These are phyloP conservation scores for Chamaecrista fasciculata DNA, from an alignment of 306 rosid species.

Conservation along the genomic window DNA sequence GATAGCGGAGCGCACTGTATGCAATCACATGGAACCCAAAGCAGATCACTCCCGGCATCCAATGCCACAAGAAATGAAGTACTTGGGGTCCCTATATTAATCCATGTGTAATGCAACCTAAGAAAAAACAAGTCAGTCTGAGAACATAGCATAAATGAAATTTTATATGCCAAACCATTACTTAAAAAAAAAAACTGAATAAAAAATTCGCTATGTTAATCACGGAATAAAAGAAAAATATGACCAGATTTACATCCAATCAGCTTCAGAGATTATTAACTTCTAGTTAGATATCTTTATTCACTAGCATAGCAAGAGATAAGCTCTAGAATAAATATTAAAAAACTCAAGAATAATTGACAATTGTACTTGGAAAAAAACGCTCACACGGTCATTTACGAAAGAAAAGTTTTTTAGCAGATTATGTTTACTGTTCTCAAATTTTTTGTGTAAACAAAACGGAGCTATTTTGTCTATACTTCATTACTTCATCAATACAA, in stretches of 20 bases:
- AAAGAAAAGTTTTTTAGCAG: background rate
- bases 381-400: background rate
- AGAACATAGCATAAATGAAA: background rate
- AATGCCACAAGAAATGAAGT: conserved; percentile 89
- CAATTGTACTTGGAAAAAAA: background rate
- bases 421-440: background rate
- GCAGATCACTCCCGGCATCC: conserved; percentile 91
- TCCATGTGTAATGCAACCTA: conserved; percentile 96
- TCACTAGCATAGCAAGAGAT: background rate
- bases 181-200: background rate
- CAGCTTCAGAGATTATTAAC: background rate
- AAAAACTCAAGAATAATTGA: background rate
- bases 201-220: background rate
- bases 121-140: conserved; percentile 6
- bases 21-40: conserved; percentile 97
- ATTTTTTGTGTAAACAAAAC: too few species aligned
- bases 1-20: conserved; percentile 87
- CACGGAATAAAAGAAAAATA: background rate
- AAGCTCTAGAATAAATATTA: background rate
- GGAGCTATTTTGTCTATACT: background rate
- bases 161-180: background rate
- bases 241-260: background rate
- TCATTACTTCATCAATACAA: background rate
- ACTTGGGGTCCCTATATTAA: conserved; percentile 87
- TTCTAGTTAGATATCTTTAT: background rate